Conservation (phyloP, 352 stramenopile genomes). For the Pythium dissotocum region DNA sequence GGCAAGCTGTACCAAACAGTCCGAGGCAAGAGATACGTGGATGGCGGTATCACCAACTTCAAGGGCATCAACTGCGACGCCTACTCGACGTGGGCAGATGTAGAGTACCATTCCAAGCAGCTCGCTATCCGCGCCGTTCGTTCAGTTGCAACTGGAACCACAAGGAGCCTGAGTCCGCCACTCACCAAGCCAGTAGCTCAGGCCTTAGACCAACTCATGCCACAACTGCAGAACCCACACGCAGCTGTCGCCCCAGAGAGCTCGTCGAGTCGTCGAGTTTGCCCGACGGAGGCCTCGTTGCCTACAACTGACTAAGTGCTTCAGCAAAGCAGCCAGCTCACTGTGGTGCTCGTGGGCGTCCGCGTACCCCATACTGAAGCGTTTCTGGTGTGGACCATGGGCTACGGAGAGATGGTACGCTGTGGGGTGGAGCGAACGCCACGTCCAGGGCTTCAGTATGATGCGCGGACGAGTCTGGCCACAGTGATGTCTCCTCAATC, state of each 20-base stretch:
- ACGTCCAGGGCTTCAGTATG: slow-evolving; percentile 67
- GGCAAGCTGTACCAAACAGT: slow-evolving; percentile 60
- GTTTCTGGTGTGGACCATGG: slow-evolving; percentile 46
- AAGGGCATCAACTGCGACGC: slow-evolving; percentile 60
- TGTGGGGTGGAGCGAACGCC: slow-evolving; percentile 47
- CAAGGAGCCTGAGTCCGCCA: too few relatives aligned
- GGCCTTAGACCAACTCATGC: too few relatives aligned
- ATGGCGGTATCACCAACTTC: slow-evolving; percentile 72
- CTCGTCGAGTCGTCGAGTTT: too few relatives aligned
- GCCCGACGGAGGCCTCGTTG: too few relatives aligned
- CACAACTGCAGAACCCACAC: too few relatives aligned
- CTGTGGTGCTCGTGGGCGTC: slow-evolving; percentile 50
- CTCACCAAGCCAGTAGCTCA: too few relatives aligned
- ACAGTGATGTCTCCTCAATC: too few relatives aligned
- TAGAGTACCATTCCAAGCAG: slow-evolving; percentile 56
- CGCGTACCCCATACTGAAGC: slow-evolving; percentile 60
- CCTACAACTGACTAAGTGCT: too few relatives aligned
- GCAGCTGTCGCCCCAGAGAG: too few relatives aligned
- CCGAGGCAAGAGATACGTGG: slow-evolving; percentile 69
- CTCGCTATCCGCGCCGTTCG: too few relatives aligned
- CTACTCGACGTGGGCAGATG: slow-evolving; percentile 61
- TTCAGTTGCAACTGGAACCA: too few relatives aligned
- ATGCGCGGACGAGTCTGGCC: slow-evolving; percentile 36
- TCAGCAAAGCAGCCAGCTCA: slow-evolving; percentile 47
- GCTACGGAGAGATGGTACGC: slow-evolving; percentile 66